These are phyloP conservation scores for Debaryomyces coudertii DNA, from an alignment of 1,139 yeast genomes.

Conservation along the genomic window DNA sequence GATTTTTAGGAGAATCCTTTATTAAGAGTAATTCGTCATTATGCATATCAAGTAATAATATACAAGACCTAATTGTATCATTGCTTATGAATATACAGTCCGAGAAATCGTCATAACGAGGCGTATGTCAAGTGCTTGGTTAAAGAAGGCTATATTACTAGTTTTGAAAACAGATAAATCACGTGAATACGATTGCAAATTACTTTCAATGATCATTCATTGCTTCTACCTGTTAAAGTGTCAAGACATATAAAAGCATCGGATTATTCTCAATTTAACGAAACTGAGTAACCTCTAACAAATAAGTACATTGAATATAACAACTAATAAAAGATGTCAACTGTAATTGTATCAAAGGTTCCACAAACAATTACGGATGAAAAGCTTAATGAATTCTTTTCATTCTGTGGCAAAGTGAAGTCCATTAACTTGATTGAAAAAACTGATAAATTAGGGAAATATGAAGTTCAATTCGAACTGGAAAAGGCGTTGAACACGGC, in stretches of 20 bases:
- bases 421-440: constrained; percentile 41
- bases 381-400: constrained; percentile 68
- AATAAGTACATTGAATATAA: background rate
- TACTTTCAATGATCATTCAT: constrained; percentile 4
- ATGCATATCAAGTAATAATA: background rate
- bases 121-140: background rate
- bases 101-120: background rate
- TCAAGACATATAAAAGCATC: constrained; percentile 3
- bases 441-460: constrained; percentile 35
- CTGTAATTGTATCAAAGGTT: constrained; percentile 62
- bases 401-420: constrained; percentile 74
- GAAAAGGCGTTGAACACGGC: constrained; percentile 76
- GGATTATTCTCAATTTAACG: background rate
- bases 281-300: background rate
- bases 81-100: background rate
- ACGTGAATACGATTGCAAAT: constrained; percentile 5
- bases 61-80: background rate
- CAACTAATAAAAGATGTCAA: constrained; percentile 30
- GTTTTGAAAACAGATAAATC: background rate
- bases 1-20: background rate
- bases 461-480: constrained; percentile 57
- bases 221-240: background rate
- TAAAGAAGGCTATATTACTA: constrained; percentile 3
- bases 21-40: background rate
- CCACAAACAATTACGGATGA: constrained; percentile 56